Percentiles rank a stretch among this genome's conserved stretches.
phyloP scores from a whole-genome alignment of 352 stramenopile genomes.

The Phytopythium chamaehyphon region DNA sequence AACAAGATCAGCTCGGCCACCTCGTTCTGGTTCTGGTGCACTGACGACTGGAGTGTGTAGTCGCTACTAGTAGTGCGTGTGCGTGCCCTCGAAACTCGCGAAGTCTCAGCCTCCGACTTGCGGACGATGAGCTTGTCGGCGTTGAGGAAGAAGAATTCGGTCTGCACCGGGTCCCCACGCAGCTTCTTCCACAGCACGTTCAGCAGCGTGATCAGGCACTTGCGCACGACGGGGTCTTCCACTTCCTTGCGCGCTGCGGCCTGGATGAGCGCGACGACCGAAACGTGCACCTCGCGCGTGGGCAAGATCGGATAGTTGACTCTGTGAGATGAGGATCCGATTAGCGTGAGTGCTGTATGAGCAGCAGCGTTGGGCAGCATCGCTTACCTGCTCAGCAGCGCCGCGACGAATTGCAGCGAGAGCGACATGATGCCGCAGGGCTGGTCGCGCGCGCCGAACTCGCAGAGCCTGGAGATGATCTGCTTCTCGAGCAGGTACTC shows the following conservation, averaged over 20 bases:
- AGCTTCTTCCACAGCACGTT: conserved; percentile 87
- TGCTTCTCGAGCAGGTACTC: conserved; percentile 85
- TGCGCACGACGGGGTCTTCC: conserved; percentile 77
- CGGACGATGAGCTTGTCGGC: conserved; percentile 52
- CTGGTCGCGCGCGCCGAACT: conserved; percentile 61
- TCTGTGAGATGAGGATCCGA: conserved; percentile 5
- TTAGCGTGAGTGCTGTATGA: not conserved
- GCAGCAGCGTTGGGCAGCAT: too few species aligned
- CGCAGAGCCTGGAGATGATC: conserved; percentile 75
- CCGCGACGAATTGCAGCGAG: conserved; percentile 76
- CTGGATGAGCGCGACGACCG: conserved; percentile 77
- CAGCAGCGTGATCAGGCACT: conserved; percentile 78
- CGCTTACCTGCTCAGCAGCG: conserved; percentile 51
- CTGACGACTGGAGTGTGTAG: conserved; percentile 13
- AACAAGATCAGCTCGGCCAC: conserved; percentile 82
- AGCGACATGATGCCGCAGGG: conserved; percentile 85
- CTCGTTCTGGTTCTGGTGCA: conserved; percentile 37
- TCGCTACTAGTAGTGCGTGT: conserved; percentile 27
- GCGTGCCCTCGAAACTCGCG: conserved; percentile 17
- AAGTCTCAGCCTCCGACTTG: conserved; percentile 23
- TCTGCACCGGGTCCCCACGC: conserved; percentile 77
- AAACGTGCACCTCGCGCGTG: conserved; percentile 76
- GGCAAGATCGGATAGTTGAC: conserved; percentile 83
- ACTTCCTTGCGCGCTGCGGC: conserved; percentile 75
- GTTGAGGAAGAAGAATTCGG: conserved; percentile 85